Conservation (phyloP, 2,329 filamentous ascomycete genomes). For the Colletotrichum horii region DNA sequence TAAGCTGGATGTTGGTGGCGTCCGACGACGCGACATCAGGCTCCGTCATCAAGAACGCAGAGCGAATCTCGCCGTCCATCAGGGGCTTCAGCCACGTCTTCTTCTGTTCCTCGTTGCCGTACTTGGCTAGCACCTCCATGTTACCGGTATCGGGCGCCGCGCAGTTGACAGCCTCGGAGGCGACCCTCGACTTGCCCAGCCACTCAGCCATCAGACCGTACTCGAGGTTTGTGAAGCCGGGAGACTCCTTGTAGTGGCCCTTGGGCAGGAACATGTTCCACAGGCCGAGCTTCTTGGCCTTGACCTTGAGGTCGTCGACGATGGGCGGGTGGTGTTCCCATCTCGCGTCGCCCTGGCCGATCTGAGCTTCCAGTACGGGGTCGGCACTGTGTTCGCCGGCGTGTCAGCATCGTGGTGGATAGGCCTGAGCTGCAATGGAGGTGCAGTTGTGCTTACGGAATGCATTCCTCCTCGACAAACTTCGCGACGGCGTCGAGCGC, state of each 20-base stretch:
- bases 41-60: conserved; percentile 94
- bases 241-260: conserved; percentile 93
- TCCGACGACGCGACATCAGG: conserved; percentile 87
- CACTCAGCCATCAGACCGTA: conserved; percentile 98
- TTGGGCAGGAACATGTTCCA: conserved; percentile 99
- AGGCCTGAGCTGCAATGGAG: neutral
- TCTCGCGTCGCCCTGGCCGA: conserved; percentile 76
- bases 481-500: conserved; percentile 88
- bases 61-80: conserved; percentile 84
- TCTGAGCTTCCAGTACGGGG: conserved; percentile 77
- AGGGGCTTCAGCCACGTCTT: conserved; percentile 81
- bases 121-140: conserved; percentile 94
- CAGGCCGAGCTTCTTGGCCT: conserved; percentile 81
- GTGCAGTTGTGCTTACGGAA: conserved; percentile 62
- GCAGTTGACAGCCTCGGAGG: conserved; percentile 89
- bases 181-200: conserved; percentile 83
- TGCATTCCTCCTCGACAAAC: conserved; percentile 96
- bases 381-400: conserved; percentile 64
- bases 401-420: neutral
- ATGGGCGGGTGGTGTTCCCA: conserved; percentile 82
- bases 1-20: conserved; percentile 89
- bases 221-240: conserved; percentile 93
- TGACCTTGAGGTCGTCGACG: conserved; percentile 87
- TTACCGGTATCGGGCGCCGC: conserved; percentile 92
- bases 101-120: conserved; percentile 87